Conservation (phyloP, 371 early-diverging fungal species). For the Saksenaea vasiformis region DNA sequence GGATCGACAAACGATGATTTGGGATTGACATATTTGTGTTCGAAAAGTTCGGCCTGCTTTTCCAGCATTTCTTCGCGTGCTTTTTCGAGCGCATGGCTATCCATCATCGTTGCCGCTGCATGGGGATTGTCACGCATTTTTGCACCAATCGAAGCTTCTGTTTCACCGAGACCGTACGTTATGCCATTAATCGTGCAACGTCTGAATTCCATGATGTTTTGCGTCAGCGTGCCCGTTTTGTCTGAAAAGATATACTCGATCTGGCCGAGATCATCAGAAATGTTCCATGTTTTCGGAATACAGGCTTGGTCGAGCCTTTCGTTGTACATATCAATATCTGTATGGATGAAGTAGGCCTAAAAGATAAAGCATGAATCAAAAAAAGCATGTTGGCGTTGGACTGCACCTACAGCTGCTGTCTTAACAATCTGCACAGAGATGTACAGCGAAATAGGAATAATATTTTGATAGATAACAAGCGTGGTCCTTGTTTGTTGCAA, state of each 20-base stretch:
- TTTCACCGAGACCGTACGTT: constrained; percentile 70
- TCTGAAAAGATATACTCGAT: constrained; percentile 96
- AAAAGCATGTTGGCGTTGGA: constrained; percentile 8
- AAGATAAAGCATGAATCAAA: constrained; percentile 16
- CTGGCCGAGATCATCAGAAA: constrained; percentile 84
- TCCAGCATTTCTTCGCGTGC: constrained; percentile 41
- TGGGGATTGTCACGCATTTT: constrained; percentile 33
- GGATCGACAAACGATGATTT: constrained; percentile 52
- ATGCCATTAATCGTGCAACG: constrained; percentile 85
- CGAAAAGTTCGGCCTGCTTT: constrained; percentile 42
- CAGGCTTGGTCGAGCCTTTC: constrained; percentile 77
- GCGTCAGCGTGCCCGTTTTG: constrained; percentile 86
- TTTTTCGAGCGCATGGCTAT: constrained; percentile 30
- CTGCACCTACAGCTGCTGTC: constrained; percentile 54
- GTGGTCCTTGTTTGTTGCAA: constrained; percentile 26
- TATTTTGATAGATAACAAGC: constrained; percentile 54
- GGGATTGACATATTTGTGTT: constrained; percentile 44
- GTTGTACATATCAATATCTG: constrained; percentile 88
- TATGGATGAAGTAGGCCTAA: constrained; percentile 79
- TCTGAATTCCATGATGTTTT: constrained; percentile 82
- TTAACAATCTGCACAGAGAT: constrained; percentile 94
- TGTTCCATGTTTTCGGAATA: constrained; percentile 87
- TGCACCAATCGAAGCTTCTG: constrained; percentile 47
- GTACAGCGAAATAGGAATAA: constrained; percentile 92
- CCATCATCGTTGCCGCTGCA: constrained; percentile 27